These are phyloP conservation scores for Ustilago tritici DNA, from an alignment of 1,284 basidiomycete species.

Conservation along the genomic window DNA sequence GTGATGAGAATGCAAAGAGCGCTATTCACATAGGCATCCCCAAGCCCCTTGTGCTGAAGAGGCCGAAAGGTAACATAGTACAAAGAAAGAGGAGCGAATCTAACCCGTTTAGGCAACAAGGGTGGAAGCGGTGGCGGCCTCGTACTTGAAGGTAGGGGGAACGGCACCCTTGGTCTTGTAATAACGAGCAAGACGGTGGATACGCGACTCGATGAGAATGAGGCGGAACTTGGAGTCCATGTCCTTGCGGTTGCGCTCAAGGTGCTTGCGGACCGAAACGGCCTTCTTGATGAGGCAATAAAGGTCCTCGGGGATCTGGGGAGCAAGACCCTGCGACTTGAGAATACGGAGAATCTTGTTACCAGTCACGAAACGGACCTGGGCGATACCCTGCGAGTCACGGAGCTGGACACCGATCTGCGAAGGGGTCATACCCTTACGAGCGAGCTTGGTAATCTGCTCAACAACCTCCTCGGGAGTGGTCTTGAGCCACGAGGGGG, in stretches of 20 bases:
- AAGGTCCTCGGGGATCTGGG: constrained; percentile 98
- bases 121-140: constrained; percentile 70
- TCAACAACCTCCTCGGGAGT: constrained; percentile 94
- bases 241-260: constrained; percentile 95
- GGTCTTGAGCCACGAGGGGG: constrained; percentile 96
- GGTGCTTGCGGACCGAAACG: constrained; percentile 97
- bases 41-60: neutral
- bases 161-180: constrained; percentile 99
- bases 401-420: constrained; percentile 98
- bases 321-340: constrained; percentile 94
- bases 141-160: constrained; percentile 87
- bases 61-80: constrained; percentile 24
- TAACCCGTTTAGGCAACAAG: constrained; percentile 65
- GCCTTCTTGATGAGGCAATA: constrained; percentile 99
- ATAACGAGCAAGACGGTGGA: constrained; percentile 94
- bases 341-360: constrained; percentile 99
- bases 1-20: constrained; percentile 9
- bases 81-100: constrained; percentile 11
- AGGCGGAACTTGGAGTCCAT: constrained; percentile 87
- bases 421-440: constrained; percentile 96
- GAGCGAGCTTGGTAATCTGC: constrained; percentile 96
- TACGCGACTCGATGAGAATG: constrained; percentile 97
- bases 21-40: constrained; percentile 16
- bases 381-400: constrained; percentile 96
- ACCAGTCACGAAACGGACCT: constrained; percentile 95